A percentile compares a stretch with the other conserved stretches of the same genome.
These are phyloP conservation scores for Pinus albicaulis DNA, from an alignment of 75 land plant species.

Conservation along the genomic window DNA sequence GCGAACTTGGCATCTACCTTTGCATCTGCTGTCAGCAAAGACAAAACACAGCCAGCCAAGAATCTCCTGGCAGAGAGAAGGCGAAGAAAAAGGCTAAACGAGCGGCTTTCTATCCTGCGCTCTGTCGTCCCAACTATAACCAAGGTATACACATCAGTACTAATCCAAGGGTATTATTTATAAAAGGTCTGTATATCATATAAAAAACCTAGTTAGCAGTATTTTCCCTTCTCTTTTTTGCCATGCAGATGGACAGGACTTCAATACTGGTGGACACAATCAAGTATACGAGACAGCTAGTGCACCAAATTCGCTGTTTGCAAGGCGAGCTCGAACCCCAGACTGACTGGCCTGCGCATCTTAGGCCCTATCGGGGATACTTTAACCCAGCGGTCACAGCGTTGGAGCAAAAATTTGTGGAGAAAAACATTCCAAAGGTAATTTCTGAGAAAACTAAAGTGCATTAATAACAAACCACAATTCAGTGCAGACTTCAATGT, in stretches of 20 bases:
- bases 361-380: background rate
- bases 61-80: slow-evolving; percentile 47
- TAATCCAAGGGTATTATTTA: too few relatives aligned
- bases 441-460: background rate
- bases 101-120: slow-evolving; percentile 38
- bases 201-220: background rate
- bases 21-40: background rate
- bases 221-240: background rate
- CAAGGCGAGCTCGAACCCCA: slow-evolving; percentile 37
- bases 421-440: slow-evolving; percentile 10
- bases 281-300: slow-evolving; percentile 68
- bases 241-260: slow-evolving; percentile 67
- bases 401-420: slow-evolving; percentile 1
- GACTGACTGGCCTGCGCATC: slow-evolving; percentile 8
- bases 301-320: slow-evolving; percentile 48
- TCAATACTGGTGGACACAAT: slow-evolving; percentile 69
- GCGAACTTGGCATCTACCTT: too few relatives aligned
- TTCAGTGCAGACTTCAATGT: too few relatives aligned
- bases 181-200: too few relatives aligned
- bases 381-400: background rate
- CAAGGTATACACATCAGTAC: slow-evolving; percentile 20
- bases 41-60: slow-evolving; percentile 19
- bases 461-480: too few relatives aligned
- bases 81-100: slow-evolving; percentile 46
- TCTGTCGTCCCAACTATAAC: slow-evolving; percentile 44